Conservation (phyloP, 2,329 filamentous ascomycete genomes). For the Polychaeton citri region DNA sequence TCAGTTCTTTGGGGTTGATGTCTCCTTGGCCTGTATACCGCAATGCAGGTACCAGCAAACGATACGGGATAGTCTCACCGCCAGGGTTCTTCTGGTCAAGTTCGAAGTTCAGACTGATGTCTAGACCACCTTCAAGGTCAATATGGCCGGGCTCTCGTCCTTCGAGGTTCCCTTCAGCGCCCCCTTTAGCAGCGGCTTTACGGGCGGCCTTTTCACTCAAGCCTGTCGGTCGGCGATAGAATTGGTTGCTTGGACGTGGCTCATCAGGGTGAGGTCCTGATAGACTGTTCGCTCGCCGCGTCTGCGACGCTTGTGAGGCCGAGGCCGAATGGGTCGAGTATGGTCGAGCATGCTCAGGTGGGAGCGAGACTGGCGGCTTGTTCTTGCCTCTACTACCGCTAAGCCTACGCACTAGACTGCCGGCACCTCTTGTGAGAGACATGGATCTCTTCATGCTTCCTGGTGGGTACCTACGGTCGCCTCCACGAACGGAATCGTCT, state of each 20-base stretch:
- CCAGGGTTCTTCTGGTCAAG: slow-evolving; percentile 72
- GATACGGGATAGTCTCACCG: slow-evolving; percentile 78
- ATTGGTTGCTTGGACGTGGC: slow-evolving; percentile 22
- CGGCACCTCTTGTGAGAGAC: slow-evolving; percentile 21
- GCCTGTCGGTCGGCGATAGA: slow-evolving; percentile 32
- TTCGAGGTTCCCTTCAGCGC: slow-evolving; percentile 43
- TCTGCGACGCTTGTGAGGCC: not conserved
- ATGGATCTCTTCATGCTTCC: slow-evolving; percentile 20
- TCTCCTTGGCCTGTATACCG: slow-evolving; percentile 27
- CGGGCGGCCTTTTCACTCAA: slow-evolving; percentile 27
- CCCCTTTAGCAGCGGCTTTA: slow-evolving; percentile 26
- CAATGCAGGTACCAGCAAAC: slow-evolving; percentile 70
- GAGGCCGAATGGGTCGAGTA: not conserved
- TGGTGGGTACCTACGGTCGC: slow-evolving; percentile 14
- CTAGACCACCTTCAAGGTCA: slow-evolving; percentile 69
- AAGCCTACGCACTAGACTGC: slow-evolving; percentile 29
- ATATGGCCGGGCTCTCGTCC: slow-evolving; percentile 44
- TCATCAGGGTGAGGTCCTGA: slow-evolving; percentile 1
- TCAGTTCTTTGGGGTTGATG: slow-evolving; percentile 12
- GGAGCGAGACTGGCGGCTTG: slow-evolving; percentile 2
- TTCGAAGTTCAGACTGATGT: slow-evolving; percentile 82
- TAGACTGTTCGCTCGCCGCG: slow-evolving; percentile 4
- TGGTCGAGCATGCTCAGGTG: not conserved
- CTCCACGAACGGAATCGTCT: slow-evolving; percentile 1
- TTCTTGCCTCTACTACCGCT: slow-evolving; percentile 18